Base-by-base conservation (phyloP, 1,139 yeast species). In the Candida sp. region DNA sequence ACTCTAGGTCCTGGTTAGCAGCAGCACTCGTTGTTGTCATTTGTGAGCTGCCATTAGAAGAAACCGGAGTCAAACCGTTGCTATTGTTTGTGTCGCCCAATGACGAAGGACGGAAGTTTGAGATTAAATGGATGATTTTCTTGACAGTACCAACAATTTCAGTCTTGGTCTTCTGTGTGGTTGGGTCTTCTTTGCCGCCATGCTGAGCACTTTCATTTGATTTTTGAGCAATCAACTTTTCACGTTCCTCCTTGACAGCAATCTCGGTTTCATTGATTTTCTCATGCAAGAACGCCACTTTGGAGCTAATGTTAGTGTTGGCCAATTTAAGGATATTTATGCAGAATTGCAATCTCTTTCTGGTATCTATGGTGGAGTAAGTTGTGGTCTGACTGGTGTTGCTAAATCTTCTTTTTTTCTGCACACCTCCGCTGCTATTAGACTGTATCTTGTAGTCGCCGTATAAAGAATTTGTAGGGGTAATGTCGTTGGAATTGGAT, bases 121-220 rank as follows among this genome's bases (percentile, higher is more conserved):
- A 90, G 11, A 94, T 88, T 39, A 94, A 84, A 42, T 86, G 84
- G 41, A 93, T 92, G 48, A 93, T 91, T 65, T 92, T 93, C 66
- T 91, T 90, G 27, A 94, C 93, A 0, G 98, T 94, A 4, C 89
- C 81, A 7, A 93, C 86, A 39, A 94, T 90, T 62, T 94, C 99
- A 55, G 85, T 83, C 59, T 90, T 89, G 43, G 94, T 78, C 42
- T 56, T 53, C 53, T 84, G 80, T 2, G 71, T 69, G n/a, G 63
- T 17, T 17, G 17, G 17, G 17, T 17, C 17, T 17, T 17, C 17
- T 17, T 17, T 17, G 2, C 17, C 17, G 17, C 17, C 17, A 17
- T 17, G 17, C 17, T 17, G 67, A 22, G 33, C 31, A 38, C 11
- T 26, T 39, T 52, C 52, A 41, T 52, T 54, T 28, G 54, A 49